These are phyloP conservation scores for Acrasis kona DNA, from an alignment of 78 protist genomes.

Conservation along the genomic window DNA sequence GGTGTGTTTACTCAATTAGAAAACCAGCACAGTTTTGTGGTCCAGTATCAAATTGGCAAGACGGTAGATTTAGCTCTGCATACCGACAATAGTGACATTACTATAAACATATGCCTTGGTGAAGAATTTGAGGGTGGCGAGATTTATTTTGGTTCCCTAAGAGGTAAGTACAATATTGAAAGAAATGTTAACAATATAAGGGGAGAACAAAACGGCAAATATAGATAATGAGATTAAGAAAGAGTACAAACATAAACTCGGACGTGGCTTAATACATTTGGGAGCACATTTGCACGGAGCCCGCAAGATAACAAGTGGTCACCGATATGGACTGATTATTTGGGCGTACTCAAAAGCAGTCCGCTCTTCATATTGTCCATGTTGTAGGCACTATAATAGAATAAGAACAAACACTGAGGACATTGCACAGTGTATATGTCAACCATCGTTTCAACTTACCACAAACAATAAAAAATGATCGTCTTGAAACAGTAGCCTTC, in stretches of 20 bases:
- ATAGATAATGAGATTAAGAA: no score
- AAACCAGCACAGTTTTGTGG: slow-evolving; percentile 55
- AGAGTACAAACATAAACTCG: slow-evolving; percentile 20
- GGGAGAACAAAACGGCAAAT: no score
- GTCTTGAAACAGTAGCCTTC: no score
- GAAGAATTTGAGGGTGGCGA: slow-evolving; percentile 47
- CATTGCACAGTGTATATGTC: no score
- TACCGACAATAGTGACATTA: slow-evolving; percentile 55
- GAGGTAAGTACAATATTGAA: slow-evolving; percentile 30
- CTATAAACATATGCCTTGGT: slow-evolving; percentile 58
- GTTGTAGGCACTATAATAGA: no score
- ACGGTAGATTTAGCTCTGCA: slow-evolving; percentile 56
- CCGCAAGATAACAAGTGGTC: slow-evolving; percentile 34
- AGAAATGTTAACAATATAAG: neutral
- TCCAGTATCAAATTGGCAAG: slow-evolving; percentile 42
- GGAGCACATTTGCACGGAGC: slow-evolving; percentile 69
- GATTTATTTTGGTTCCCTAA: slow-evolving; percentile 39
- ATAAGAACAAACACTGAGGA: no score
- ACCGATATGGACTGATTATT: slow-evolving; percentile 50
- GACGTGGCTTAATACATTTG: slow-evolving; percentile 42
- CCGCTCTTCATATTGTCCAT: no score
- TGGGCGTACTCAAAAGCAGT: no score
- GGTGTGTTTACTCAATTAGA: no score
- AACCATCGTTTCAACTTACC: no score
- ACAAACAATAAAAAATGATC: no score